Conservation (phyloP, 2,329 filamentous ascomycete genomes). For the Fusarium fujikuroi region DNA sequence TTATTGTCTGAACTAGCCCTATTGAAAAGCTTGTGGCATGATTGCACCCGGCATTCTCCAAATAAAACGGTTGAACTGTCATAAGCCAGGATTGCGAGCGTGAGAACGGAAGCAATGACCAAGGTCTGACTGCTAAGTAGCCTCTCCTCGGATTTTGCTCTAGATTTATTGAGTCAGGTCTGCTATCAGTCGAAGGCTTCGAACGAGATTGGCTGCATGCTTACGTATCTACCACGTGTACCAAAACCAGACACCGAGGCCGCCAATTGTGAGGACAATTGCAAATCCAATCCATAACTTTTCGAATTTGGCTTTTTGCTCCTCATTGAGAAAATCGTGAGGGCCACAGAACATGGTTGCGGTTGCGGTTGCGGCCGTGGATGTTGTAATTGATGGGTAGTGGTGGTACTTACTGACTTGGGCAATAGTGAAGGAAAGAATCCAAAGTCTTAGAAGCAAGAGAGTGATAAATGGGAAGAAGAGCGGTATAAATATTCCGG, state of each 20-base stretch:
- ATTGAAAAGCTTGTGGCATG: neutral
- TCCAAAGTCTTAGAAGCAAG: neutral
- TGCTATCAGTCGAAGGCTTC: neutral
- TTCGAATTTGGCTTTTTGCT: neutral
- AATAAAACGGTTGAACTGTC: neutral
- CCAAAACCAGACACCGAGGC: neutral
- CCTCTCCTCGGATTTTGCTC: neutral
- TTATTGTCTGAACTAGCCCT: neutral
- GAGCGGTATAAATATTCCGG: neutral
- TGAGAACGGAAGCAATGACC: neutral
- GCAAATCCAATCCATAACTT: neutral
- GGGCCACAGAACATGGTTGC: neutral
- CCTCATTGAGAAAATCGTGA: neutral
- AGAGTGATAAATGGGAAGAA: neutral
- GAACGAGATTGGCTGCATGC: neutral
- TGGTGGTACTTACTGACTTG: neutral
- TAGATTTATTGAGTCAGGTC: neutral
- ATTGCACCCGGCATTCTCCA: neutral
- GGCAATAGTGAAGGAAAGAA: neutral
- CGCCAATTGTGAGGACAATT: neutral
- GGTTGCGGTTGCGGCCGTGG: neutral
- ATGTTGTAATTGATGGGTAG: neutral
- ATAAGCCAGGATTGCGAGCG: neutral
- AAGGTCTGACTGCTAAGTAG: neutral
- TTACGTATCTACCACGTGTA: neutral